Base-by-base conservation (phyloP, 2,329 filamentous ascomycete genomes). In the Ascocoryne sarcoides region DNA sequence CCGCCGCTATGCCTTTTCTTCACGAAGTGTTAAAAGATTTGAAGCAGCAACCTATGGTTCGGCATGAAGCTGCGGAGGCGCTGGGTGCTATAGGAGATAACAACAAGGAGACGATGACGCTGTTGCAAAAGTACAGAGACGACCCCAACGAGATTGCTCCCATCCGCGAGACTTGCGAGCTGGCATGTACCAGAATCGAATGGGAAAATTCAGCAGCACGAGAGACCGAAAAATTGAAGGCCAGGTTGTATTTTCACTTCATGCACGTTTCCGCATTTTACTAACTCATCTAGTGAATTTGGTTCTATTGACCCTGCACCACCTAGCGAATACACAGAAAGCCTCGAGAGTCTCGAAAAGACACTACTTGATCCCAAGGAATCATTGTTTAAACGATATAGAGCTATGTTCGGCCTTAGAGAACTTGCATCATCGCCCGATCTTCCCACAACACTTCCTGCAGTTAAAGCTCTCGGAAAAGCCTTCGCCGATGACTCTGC, bases 341-440 rank as follows among this genome's bases (percentile, higher is more conserved):
- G 79, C 3, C 85, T 95, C 36, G 70, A 81, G 23, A 78, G 84
- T 41, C 73, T 98, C 23, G 82, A 84, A 57, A 73, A 76, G 57
- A 78, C 75, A 17, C 71, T 98, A 39, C 79, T 96, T 63, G 82
- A 96, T 62, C 81, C 82, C 4, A 74, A 68, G 4, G 67, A 81
- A 36, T 85, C 88, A 17, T 76, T 98, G 10, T 98, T 98, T 70
- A 70, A 87, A 60, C 81, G 92, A 60, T 98, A 98, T 67, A 80
- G 92, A 57, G 90, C 92, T 61, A 98, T 98, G 92, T 98, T 98
- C 60, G 85, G 87, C 43, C 79, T 98, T 38, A 83, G 92, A 58
- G 92, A 98, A 63, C 79, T 98, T 38, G 88, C 89, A 16, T 95
- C 89, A 3, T 92, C 92, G 12, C 89, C 90, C 8, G 84, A 94